Conservation (phyloP, 1,139 yeast species). For the Candida mesenterica region DNA sequence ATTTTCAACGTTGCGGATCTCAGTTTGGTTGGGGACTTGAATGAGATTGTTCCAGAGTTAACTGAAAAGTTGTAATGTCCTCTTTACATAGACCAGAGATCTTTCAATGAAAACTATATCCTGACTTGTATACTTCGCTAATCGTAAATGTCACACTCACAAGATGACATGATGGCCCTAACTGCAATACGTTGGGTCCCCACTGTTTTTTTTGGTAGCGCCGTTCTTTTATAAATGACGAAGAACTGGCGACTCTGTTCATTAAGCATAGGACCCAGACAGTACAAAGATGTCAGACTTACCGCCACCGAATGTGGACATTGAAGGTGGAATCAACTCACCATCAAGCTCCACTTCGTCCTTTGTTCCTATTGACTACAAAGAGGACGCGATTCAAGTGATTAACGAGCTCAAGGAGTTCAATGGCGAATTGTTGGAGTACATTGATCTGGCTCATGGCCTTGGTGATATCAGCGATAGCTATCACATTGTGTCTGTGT, state of each 20-base stretch:
- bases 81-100: too few relatives aligned
- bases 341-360: constrained; percentile 36
- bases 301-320: constrained; percentile 11
- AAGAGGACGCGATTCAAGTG: constrained; percentile 62
- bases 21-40: constrained; percentile 87
- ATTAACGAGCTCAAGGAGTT: constrained; percentile 76
- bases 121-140: too few relatives aligned
- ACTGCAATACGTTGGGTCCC: too few relatives aligned
- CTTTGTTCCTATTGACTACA: constrained; percentile 40
- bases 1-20: constrained; percentile 89
- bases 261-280: background rate
- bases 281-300: constrained; percentile 7
- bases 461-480: constrained; percentile 51
- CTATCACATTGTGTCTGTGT: constrained; percentile 90
- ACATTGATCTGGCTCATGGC: constrained; percentile 35
- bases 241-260: background rate
- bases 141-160: too few relatives aligned
- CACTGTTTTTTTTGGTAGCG: background rate
- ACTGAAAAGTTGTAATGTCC: constrained; percentile 62
- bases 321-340: constrained; percentile 9
- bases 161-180: too few relatives aligned
- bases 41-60: constrained; percentile 82
- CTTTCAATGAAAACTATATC: constrained; percentile 1
- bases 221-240: background rate
- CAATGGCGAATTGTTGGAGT: constrained; percentile 39